Evolutionary conservation across 352 stramenopile genomes (phyloP), one percentile per base, ranked within the genome.

Genomic region (Globisporangium paroecandrum): DNA sequence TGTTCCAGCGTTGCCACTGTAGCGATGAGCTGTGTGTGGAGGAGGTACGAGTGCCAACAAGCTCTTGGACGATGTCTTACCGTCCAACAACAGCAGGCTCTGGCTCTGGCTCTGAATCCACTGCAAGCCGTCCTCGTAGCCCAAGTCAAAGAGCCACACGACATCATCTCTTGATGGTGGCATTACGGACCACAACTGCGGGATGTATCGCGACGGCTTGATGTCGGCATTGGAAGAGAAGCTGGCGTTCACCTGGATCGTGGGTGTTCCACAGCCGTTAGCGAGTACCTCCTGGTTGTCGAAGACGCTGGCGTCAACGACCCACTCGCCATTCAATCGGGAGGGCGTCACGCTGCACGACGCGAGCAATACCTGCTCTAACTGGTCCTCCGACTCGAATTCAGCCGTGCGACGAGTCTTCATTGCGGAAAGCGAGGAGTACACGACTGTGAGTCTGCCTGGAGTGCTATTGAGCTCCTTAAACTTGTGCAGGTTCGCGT

Each of bases 151-250:
- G 24, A 90, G 47, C 83, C 83, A 91, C 41, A 66, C 54, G 64
- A 91, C 76, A 43, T 85, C 77, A 1, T 81, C 70, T 43, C 76
- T 66, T 1, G 73, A 76, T 13, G 82, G 79, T 54, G 79, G 82
- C 51, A 85, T 87, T 64, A 89, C 69, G 12, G 71, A 85, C 82
- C 83, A 91, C 77, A 77, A 84, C 25, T 79, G 61, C 12, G 82
- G 82, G 27, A 91, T 75, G 58, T 90, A 90, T 12, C 78, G 72
- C 7, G 79, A 89, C 25, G 83, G 83, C 10, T 78, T 77, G 64
- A 91, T 90, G 70, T 91, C 79, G 47, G 77, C 81, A 12, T 57
- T 54, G 15, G 76, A 69, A 53, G 76, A 77, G 29, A 75, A 36
- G 25, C 74, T 79, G 1, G 77, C 18, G 41, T 22, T 49, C 41